Percentiles rank a stretch among this genome's conserved stretches.
Evolutionary conservation across 2,329 filamentous ascomycete genomes (phyloP).

Genomic region (Neonectria sp.): DNA sequence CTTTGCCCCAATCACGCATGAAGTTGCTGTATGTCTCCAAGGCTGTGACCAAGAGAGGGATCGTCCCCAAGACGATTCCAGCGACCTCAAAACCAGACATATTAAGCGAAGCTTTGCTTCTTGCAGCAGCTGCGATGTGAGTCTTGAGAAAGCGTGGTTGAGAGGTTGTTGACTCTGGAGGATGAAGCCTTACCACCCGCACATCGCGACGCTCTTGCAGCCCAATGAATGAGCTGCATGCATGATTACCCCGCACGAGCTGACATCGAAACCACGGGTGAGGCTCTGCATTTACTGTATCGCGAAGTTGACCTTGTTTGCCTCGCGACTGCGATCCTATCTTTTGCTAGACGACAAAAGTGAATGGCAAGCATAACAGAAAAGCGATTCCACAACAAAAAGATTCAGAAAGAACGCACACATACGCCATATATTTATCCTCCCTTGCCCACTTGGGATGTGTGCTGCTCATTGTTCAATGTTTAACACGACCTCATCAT

Average conservation of each 20-base stretch:
- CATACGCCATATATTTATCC: no score
- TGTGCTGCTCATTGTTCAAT: no score
- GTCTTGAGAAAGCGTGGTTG: neutral
- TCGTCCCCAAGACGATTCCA: conserved; percentile 41
- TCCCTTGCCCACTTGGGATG: no score
- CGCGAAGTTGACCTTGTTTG: no score
- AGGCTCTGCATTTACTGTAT: no score
- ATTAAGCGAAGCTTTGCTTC: rapidly evolving
- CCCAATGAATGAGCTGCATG: conserved; percentile 5
- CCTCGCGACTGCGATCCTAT: no score
- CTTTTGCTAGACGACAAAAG: no score
- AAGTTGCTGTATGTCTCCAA: conserved; percentile 42
- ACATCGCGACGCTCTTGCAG: neutral
- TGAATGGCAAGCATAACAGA: no score
- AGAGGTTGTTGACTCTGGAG: neutral
- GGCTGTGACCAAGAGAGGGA: conserved; percentile 35
- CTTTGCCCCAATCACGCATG: conserved; percentile 36
- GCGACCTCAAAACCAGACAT: conserved; percentile 46
- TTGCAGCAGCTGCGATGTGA: neutral
- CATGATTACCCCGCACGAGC: conserved; percentile 22
- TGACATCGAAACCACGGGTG: no score
- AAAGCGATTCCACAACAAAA: no score
- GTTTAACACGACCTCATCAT: neutral
- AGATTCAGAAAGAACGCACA: no score
- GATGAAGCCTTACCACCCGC: conserved; percentile 15